Evolutionary conservation across 2,329 filamentous ascomycete species (phyloP).

Genomic region (Lachnellula arida): DNA sequence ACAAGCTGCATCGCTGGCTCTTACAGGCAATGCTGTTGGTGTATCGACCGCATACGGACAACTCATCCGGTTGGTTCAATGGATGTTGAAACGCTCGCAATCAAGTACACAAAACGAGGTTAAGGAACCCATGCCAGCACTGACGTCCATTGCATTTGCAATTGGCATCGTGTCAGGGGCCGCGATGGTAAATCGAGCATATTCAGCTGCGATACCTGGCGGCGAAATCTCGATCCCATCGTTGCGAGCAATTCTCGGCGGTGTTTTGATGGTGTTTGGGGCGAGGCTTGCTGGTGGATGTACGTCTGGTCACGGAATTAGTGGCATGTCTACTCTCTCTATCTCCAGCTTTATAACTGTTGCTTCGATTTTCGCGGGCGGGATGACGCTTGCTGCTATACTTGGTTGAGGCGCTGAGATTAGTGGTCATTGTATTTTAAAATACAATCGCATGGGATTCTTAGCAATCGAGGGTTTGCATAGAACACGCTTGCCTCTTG

Average conservation of each 20-base stretch:
- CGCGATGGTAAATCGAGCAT: conserved; percentile 22
- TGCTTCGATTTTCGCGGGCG: conserved; percentile 51
- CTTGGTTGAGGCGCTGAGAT: not conserved
- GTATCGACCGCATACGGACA: conserved; percentile 60
- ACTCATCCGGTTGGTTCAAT: conserved; percentile 49
- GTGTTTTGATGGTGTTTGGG: conserved; percentile 54
- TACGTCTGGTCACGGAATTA: conserved; percentile 65
- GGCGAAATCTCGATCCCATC: conserved; percentile 32
- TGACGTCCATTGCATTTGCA: conserved; percentile 43
- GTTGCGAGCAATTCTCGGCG: conserved; percentile 45
- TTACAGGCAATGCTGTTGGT: conserved; percentile 52
- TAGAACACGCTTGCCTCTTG: no score
- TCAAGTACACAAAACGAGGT: not conserved
- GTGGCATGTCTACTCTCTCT: conserved; percentile 58
- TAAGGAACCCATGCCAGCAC: not conserved
- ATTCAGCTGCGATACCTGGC: conserved; percentile 14
- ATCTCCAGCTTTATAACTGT: conserved; percentile 59
- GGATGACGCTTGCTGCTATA: conserved; percentile 32
- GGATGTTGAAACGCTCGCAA: conserved; percentile 1
- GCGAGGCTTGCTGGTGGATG: conserved; percentile 61
- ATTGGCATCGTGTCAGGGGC: conserved; percentile 47
- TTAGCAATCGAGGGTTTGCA: no score
- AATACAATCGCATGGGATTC: no score
- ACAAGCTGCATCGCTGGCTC: conserved; percentile 51
- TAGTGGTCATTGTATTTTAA: no score